Conservation (phyloP, 139 green algal genomes). For the Desmodesmus armatus region DNA sequence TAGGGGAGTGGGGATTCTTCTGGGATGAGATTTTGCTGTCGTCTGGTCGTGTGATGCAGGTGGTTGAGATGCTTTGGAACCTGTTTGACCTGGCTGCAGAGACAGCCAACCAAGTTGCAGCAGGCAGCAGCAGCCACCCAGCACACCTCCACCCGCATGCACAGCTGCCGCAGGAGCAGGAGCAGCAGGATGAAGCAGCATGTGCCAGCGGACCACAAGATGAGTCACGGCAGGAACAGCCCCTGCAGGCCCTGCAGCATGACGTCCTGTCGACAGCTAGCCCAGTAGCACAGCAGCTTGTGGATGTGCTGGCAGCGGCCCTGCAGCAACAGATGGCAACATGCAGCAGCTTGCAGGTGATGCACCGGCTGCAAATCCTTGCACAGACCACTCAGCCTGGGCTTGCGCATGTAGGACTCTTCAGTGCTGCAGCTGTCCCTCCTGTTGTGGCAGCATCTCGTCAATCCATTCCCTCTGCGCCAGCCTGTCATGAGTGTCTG, state of each 20-base stretch:
- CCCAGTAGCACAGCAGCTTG: neutral
- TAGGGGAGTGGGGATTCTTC: too few relatives aligned
- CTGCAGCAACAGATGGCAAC: neutral
- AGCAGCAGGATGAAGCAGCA: neutral
- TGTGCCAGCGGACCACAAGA: neutral
- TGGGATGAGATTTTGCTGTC: too few relatives aligned
- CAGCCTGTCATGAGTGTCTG: too few relatives aligned
- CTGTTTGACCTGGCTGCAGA: constrained; percentile 29
- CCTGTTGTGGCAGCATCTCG: too few relatives aligned
- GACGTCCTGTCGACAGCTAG: neutral
- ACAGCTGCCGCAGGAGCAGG: neutral
- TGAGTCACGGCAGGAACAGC: neutral
- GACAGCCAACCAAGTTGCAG: neutral
- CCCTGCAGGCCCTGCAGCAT: neutral
- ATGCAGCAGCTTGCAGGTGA: constrained; percentile 16
- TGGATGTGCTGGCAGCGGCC: neutral
- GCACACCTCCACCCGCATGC: constrained; percentile 6
- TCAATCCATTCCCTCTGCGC: too few relatives aligned
- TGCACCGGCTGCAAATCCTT: neutral
- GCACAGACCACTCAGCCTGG: neutral
- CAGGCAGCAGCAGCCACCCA: neutral
- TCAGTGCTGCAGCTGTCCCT: too few relatives aligned
- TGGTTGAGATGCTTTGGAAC: constrained; percentile 40
- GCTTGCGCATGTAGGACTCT: too few relatives aligned
- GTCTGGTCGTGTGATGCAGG: too few relatives aligned